phyloP scores from a whole-genome alignment of 2,329 filamentous ascomycete genomes.

The Beauveria sp. region DNA sequence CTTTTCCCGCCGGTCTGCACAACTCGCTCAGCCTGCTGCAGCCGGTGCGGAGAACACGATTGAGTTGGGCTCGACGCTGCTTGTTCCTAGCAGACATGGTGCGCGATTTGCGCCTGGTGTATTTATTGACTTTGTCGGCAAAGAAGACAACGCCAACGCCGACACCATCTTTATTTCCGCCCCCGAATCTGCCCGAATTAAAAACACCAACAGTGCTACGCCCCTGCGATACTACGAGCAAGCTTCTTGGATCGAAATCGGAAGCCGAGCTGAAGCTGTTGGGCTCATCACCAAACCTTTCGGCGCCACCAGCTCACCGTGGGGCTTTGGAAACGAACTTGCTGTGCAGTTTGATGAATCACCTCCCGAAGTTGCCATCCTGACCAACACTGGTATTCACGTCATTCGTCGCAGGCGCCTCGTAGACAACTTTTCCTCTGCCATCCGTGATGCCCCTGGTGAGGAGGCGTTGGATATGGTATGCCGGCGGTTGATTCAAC shows the following conservation, averaged over 20 bases:
- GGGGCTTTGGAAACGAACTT: constrained; percentile 89
- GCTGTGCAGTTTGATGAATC: constrained; percentile 89
- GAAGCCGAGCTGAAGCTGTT: constrained; percentile 67
- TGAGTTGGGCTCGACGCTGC: constrained; percentile 41
- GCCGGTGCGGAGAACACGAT: constrained; percentile 30
- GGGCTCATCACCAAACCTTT: constrained; percentile 70
- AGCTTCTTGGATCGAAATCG: constrained; percentile 65
- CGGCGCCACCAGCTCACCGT: constrained; percentile 56
- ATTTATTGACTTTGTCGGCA: constrained; percentile 76
- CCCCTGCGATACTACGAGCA: constrained; percentile 65
- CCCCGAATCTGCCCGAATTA: constrained; percentile 82
- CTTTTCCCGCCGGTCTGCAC: constrained; percentile 22
- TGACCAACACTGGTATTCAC: constrained; percentile 87
- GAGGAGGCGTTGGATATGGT: constrained; percentile 77
- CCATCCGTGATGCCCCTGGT: constrained; percentile 64
- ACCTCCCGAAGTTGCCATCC: constrained; percentile 75
- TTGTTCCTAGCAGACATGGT: constrained; percentile 43
- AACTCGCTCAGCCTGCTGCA: constrained; percentile 16
- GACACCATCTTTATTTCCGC: constrained; percentile 77
- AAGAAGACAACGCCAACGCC: constrained; percentile 47
- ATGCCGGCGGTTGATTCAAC: constrained; percentile 72
- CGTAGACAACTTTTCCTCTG: constrained; percentile 84
- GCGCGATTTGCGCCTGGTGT: constrained; percentile 75
- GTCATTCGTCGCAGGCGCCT: constrained; percentile 75
- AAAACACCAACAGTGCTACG: constrained; percentile 45